Conservation (phyloP, 306 rosid genomes). For the Trifolium subterraneum region DNA sequence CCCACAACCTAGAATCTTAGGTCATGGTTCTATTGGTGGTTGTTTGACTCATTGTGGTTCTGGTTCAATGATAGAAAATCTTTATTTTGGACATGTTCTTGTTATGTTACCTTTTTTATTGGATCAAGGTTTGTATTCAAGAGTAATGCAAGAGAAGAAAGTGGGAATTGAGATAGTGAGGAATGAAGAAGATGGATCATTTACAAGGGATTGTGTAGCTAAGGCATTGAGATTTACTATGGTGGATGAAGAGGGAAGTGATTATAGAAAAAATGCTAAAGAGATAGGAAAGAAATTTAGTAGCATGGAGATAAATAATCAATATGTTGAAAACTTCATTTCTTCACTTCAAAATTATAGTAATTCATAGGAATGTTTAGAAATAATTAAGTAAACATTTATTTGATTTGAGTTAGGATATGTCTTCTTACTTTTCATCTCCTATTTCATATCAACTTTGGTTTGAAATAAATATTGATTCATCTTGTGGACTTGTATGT, state of each 20-base stretch:
- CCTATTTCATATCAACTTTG: neutral
- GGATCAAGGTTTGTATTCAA: constrained; percentile 50
- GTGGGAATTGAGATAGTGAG: constrained; percentile 51
- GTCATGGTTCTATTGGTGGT: constrained; percentile 57
- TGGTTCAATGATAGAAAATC: constrained; percentile 57
- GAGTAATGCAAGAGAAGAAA: constrained; percentile 53
- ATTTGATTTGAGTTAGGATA: constrained; percentile 5
- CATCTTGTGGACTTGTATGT: neutral
- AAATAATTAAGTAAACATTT: neutral
- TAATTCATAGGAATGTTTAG: neutral
- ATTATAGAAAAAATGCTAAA: constrained; percentile 47
- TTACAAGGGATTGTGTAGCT: constrained; percentile 40
- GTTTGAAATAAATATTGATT: constrained; percentile 1
- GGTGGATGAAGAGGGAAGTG: constrained; percentile 46
- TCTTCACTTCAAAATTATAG: constrained; percentile 41
- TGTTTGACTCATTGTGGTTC: constrained; percentile 63
- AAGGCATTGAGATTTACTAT: constrained; percentile 50
- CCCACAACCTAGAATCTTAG: constrained; percentile 61
- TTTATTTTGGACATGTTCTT: constrained; percentile 54
- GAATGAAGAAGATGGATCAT: constrained; percentile 43
- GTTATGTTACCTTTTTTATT: constrained; percentile 48
- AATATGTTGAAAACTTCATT: constrained; percentile 42
- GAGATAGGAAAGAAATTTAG: constrained; percentile 48
- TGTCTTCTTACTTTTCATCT: constrained; percentile 11
- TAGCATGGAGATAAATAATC: constrained; percentile 37